Base-by-base conservation (phyloP, 345 rosid species). In the Jatropha curcas region DNA sequence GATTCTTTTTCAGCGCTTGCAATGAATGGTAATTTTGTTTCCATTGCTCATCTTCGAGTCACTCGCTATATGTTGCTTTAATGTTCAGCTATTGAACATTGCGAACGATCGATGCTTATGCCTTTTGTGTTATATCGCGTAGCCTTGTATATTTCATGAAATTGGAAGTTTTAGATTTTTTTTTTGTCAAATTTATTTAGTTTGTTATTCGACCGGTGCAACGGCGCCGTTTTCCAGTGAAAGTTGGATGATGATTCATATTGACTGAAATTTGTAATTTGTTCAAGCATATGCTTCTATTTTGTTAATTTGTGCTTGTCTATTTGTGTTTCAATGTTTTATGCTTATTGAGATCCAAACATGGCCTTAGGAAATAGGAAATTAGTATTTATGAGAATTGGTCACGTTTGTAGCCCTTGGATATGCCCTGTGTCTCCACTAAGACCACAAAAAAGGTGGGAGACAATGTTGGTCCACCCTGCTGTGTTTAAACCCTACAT, bases 381-480 rank as follows among this genome's bases (percentile, higher is more conserved):
- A 51, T 68, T 37, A 33, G 52, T 1, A 41, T 41, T 41, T 7
- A 68, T 27, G 52, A 51, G 14, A 24, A 24, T 65, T 2, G 4
- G 56, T 41, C 53, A 41, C 34, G 24, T 11, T 34, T 65, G 20
- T 27, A 14, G 51, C n/a, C 64, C 52, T 62, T 72, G 62, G 41
- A 27, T 48, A 4, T 30, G 31, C 24, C 52, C 68, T 59, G 73
- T 70, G 70, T 58, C 27, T 72, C 81, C 81, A 71, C 73, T 59
- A 52, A 62, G 70, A 61, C 45, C 73, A 39, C 51, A 12, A 4
- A 69, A 53, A 68, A 76, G 74, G 91, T 84, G 87, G 87, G 78
- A 65, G 76, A 83, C 88, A 88, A 52, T 22, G 69, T 45, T 76
- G 84, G 85, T 76, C 88, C 91, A 74, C 84, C 62, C 52, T 81